phyloP scores from a whole-genome alignment of 2,329 filamentous ascomycete species.

The Aspergillus felis region DNA sequence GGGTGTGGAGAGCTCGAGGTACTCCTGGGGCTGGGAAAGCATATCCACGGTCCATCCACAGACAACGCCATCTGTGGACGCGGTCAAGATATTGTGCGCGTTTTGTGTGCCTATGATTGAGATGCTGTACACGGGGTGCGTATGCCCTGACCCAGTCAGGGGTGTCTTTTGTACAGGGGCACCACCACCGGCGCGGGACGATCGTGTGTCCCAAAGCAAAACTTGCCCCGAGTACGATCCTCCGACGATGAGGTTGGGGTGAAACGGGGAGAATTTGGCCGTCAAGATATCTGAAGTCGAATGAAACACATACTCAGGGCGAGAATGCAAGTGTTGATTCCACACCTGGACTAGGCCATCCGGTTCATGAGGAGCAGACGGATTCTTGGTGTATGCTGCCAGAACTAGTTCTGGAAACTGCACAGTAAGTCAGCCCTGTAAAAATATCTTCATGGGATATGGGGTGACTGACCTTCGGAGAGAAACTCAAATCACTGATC shows the following conservation, averaged over 20 bases:
- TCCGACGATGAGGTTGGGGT: conserved; percentile 92
- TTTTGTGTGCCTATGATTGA: conserved; percentile 97
- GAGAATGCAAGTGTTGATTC: conserved; percentile 91
- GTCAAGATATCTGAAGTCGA: conserved; percentile 93
- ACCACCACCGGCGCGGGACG: conserved; percentile 64
- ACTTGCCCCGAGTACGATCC: conserved; percentile 97
- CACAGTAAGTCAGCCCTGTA: background rate
- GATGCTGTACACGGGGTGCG: conserved; percentile 92
- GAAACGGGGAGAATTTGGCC: conserved; percentile 97
- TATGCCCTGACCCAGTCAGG: conserved; percentile 89
- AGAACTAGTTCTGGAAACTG: conserved; percentile 85
- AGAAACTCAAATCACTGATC: conserved; percentile 94
- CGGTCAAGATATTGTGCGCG: conserved; percentile 96
- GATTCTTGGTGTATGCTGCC: conserved; percentile 95
- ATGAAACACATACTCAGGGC: conserved; percentile 94
- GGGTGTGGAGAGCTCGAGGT: conserved; percentile 80
- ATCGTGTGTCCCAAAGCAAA: conserved; percentile 92
- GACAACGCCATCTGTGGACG: conserved; percentile 92
- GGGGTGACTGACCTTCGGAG: conserved; percentile 63
- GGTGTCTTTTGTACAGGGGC: conserved; percentile 92
- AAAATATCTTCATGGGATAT: background rate
- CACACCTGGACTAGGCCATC: conserved; percentile 93
- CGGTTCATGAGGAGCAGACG: conserved; percentile 87
- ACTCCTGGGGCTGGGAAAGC: conserved; percentile 93
- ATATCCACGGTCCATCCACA: conserved; percentile 98